phyloP scores from a whole-genome alignment of 257 asterid genomes.

The Nyctanthes arbortristis region DNA sequence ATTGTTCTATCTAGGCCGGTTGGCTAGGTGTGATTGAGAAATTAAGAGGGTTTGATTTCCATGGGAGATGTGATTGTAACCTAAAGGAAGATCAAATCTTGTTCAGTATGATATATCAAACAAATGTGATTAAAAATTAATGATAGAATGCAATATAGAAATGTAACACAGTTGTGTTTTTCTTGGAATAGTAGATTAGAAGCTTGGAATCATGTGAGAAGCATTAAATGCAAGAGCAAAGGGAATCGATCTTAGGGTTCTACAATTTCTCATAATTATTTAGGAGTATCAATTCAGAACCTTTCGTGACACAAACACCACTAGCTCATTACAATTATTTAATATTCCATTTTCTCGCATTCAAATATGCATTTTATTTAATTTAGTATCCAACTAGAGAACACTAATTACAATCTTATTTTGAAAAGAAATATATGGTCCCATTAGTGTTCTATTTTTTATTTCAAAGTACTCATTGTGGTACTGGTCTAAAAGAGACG shows the following conservation, averaged over 20 bases:
- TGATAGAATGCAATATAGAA: slow-evolving; percentile 27
- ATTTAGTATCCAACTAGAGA: background rate
- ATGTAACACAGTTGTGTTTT: slow-evolving; percentile 46
- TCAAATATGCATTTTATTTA: background rate
- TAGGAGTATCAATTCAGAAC: slow-evolving; percentile 59
- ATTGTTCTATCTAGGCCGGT: too few relatives aligned
- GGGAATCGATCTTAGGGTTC: slow-evolving; percentile 63
- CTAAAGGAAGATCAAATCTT: too few relatives aligned
- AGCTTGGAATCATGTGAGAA: slow-evolving; percentile 93
- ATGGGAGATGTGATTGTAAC: too few relatives aligned
- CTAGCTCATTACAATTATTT: slow-evolving; percentile 33
- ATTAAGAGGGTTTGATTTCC: too few relatives aligned
- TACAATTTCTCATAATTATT: slow-evolving; percentile 34
- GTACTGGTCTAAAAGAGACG: background rate
- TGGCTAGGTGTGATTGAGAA: too few relatives aligned
- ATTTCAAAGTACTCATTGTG: too few relatives aligned
- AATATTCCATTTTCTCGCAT: background rate
- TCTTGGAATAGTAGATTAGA: slow-evolving; percentile 74
- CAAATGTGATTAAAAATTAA: background rate
- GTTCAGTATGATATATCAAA: too few relatives aligned
- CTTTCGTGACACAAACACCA: slow-evolving; percentile 65
- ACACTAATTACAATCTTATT: too few relatives aligned
- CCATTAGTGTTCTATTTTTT: too few relatives aligned
- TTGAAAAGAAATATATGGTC: too few relatives aligned
- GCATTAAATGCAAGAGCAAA: slow-evolving; percentile 83